Percentiles rank a stretch among this genome's conserved stretches.
These are phyloP conservation scores for Metschnikowia orientalis DNA, from an alignment of 805 yeast species.

Conservation along the genomic window DNA sequence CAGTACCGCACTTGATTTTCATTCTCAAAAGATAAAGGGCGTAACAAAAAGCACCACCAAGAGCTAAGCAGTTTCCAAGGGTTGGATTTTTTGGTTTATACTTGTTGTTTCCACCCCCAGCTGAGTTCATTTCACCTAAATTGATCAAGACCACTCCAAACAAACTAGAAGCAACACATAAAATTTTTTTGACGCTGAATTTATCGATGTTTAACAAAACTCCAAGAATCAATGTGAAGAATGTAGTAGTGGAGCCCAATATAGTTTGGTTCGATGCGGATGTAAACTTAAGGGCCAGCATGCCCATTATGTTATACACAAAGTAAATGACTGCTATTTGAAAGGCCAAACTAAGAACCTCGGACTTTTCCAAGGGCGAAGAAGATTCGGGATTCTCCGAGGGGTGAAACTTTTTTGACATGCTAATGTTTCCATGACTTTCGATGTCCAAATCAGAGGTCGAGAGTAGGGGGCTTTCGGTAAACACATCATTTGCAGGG, in stretches of 20 bases:
- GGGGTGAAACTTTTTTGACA: not conserved
- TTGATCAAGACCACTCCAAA: slow-evolving; percentile 46
- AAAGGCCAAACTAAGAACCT: slow-evolving; percentile 33
- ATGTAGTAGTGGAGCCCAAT: slow-evolving; percentile 47
- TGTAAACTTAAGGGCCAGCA: slow-evolving; percentile 44
- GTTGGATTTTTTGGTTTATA: slow-evolving; percentile 34
- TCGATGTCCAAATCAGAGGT: slow-evolving; percentile 12
- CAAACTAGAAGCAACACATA: slow-evolving; percentile 43
- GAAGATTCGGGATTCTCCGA: no score
- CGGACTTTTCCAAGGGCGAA: slow-evolving; percentile 22
- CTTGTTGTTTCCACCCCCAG: slow-evolving; percentile 15
- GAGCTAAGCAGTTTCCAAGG: slow-evolving; percentile 44
- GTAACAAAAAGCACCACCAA: slow-evolving; percentile 44
- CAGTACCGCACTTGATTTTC: slow-evolving; percentile 42
- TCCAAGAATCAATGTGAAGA: slow-evolving; percentile 47
- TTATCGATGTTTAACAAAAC: slow-evolving; percentile 37
- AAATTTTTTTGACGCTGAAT: slow-evolving; percentile 37
- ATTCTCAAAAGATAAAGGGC: slow-evolving; percentile 42
- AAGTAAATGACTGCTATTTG: slow-evolving; percentile 42
- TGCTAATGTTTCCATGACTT: slow-evolving; percentile 1
- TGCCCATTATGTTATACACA: slow-evolving; percentile 36
- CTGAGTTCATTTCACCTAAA: slow-evolving; percentile 13
- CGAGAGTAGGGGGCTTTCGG: slow-evolving; percentile 14
- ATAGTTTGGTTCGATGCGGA: slow-evolving; percentile 52
- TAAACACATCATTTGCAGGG: slow-evolving; percentile 13